A percentile compares a stretch with the other conserved stretches of the same genome.
Conservation (phyloP, 176 grass and related monocot species). For the Oryza meridionalis region DNA sequence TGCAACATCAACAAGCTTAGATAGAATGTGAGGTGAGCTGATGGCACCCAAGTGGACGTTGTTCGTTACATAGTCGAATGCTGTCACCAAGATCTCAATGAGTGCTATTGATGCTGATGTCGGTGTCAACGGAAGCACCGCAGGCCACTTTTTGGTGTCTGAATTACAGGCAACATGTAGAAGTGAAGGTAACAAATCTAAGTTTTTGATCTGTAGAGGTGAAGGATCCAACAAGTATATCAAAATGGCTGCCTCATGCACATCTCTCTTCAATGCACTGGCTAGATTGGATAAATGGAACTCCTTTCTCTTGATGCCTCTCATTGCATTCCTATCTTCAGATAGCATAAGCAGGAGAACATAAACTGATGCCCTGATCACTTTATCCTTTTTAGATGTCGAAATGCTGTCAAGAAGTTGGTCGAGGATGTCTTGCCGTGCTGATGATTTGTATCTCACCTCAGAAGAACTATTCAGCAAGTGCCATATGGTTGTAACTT, state of each 20-base stretch:
- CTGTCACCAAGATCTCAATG: conserved; percentile 95
- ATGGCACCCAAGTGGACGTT: conserved; percentile 89
- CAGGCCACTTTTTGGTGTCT: conserved; percentile 54
- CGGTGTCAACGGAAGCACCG: conserved; percentile 72
- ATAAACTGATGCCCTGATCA: conserved; percentile 72
- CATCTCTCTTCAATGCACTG: conserved; percentile 80
- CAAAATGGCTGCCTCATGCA: conserved; percentile 89
- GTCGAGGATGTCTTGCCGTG: conserved; percentile 84
- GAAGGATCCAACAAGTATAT: conserved; percentile 97
- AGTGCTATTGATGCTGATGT: conserved; percentile 95
- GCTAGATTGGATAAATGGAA: conserved; percentile 78
- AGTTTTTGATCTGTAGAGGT: conserved; percentile 77
- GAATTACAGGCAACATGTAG: conserved; percentile 80
- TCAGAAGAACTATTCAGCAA: conserved; percentile 69
- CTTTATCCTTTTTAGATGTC: conserved; percentile 80
- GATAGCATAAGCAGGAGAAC: conserved; percentile 88
- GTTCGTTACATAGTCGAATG: conserved; percentile 99
- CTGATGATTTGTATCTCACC: conserved; percentile 52
- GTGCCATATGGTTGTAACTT: conserved; percentile 85
- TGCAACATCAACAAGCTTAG: conserved; percentile 81
- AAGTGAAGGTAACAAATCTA: conserved; percentile 86
- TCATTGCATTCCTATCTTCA: conserved; percentile 89
- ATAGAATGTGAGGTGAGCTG: conserved; percentile 76
- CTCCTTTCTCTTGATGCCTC: conserved; percentile 89
- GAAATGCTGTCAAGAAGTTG: conserved; percentile 82